A percentile compares a stretch with the other conserved stretches of the same genome.
These are phyloP conservation scores for Chlamydomonas sp. DNA, from an alignment of 139 green algal species.

Conservation along the genomic window DNA sequence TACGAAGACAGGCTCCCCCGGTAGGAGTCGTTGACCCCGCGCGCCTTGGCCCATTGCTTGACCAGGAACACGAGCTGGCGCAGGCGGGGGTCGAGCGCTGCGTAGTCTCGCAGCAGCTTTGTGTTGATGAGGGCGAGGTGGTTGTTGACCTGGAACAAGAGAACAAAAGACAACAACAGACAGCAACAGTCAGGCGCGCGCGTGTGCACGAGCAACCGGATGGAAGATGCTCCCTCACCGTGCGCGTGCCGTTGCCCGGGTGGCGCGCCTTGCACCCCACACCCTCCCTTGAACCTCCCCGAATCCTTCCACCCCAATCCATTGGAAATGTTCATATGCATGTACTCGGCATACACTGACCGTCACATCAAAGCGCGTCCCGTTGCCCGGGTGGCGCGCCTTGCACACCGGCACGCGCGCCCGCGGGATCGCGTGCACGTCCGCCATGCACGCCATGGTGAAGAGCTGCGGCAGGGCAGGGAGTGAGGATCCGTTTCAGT, in stretches of 20 bases:
- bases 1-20: constrained; percentile 84
- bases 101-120: constrained; percentile 74
- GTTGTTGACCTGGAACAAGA: constrained; percentile 66
- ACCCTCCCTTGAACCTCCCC: no score
- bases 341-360: no score
- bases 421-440: constrained; percentile 54
- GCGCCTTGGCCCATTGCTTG: constrained; percentile 89
- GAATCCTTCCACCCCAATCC: no score
- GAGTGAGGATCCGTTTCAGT: no score
- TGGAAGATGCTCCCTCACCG: no score
- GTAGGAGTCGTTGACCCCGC: constrained; percentile 81
- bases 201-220: no score
- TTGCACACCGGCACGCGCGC: constrained; percentile 70
- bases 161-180: no score
- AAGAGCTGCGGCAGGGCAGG: no score
- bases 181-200: no score
- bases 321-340: no score
- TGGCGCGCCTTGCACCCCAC: constrained; percentile 32
- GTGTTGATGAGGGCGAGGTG: constrained; percentile 79
- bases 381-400: constrained; percentile 19
- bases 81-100: constrained; percentile 65
- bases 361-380: constrained; percentile 62
- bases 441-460: constrained; percentile 41
- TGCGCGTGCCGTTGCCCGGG: constrained; percentile 32
- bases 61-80: constrained; percentile 68